A percentile compares a stretch with the other conserved stretches of the same genome.
Conservation (phyloP, 805 yeast genomes). For the Pichia nanzhaoensis region DNA sequence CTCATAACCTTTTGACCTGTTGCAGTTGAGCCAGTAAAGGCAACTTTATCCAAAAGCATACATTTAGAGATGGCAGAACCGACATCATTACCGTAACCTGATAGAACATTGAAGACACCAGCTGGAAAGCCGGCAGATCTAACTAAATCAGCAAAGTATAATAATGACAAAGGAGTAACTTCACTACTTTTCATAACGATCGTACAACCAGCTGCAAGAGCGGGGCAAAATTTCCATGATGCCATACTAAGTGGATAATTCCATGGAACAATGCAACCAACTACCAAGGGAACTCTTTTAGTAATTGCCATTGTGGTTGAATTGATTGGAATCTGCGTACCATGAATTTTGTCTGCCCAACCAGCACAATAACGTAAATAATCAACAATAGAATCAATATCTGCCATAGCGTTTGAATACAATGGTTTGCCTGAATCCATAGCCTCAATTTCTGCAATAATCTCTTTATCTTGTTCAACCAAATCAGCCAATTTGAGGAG, state of each 20-base stretch:
- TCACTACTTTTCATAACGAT: slow-evolving; percentile 71
- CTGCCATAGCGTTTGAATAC: slow-evolving; percentile 41
- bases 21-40: slow-evolving; percentile 60
- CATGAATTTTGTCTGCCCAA: slow-evolving; percentile 53
- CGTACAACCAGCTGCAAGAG: slow-evolving; percentile 72
- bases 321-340: slow-evolving; percentile 32
- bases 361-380: slow-evolving; percentile 52
- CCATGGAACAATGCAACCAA: slow-evolving; percentile 70
- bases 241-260: slow-evolving; percentile 67
- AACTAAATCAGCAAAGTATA: slow-evolving; percentile 52
- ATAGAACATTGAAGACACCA: slow-evolving; percentile 65
- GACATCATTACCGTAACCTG: slow-evolving; percentile 63
- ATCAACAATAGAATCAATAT: slow-evolving; percentile 39
- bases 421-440: slow-evolving; percentile 52
- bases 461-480: slow-evolving; percentile 41
- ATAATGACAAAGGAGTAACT: slow-evolving; percentile 64
- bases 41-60: slow-evolving; percentile 48
- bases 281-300: slow-evolving; percentile 58
- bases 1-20: slow-evolving; percentile 63
- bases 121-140: slow-evolving; percentile 68
- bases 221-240: slow-evolving; percentile 79
- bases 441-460: slow-evolving; percentile 45
- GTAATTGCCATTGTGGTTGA: slow-evolving; percentile 57
- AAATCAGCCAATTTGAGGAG: slow-evolving; percentile 45
- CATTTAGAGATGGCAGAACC: slow-evolving; percentile 65